Conservation (phyloP, 2,329 filamentous ascomycete species). For the Huntiella decipiens region DNA sequence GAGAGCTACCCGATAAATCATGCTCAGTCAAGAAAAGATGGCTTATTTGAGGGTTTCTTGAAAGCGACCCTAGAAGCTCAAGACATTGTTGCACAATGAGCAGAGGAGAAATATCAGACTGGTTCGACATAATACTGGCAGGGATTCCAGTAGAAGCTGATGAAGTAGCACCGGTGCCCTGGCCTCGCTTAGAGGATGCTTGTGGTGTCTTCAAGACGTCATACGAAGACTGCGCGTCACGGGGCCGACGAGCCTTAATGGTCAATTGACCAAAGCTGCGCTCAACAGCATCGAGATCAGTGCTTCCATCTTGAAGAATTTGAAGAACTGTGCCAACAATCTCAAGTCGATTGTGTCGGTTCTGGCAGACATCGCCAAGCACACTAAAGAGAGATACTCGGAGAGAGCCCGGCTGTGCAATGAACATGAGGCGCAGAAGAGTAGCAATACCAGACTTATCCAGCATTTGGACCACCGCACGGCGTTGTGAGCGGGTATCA, state of each 20-base stretch:
- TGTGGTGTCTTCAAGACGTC: conserved; percentile 57
- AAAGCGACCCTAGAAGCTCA: conserved; percentile 65
- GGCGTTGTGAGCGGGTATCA: conserved; percentile 32
- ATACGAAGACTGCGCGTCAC: conserved; percentile 38
- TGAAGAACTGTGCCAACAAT: conserved; percentile 83
- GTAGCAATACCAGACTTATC: conserved; percentile 92
- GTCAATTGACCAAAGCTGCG: conserved; percentile 89
- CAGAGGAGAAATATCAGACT: conserved; percentile 78
- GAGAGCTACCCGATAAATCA: conserved; percentile 50
- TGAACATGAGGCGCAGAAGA: conserved; percentile 95
- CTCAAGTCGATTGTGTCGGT: conserved; percentile 86
- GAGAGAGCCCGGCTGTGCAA: conserved; percentile 74
- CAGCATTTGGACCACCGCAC: conserved; percentile 75
- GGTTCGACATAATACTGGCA: conserved; percentile 22
- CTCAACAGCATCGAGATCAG: conserved; percentile 83
- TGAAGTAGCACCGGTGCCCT: conserved; percentile 32
- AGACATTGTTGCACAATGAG: conserved; percentile 94
- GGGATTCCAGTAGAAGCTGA: conserved; percentile 14
- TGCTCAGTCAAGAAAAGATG: conserved; percentile 91
- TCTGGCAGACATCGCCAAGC: conserved; percentile 81
- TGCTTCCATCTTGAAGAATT: conserved; percentile 87
- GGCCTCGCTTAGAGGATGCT: conserved; percentile 47
- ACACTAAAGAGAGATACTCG: conserved; percentile 71
- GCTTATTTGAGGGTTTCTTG: conserved; percentile 70
- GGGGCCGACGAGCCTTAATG: conserved; percentile 66